A percentile compares a stretch with the other conserved stretches of the same genome.
Evolutionary conservation across 225 moss, liverwort and hornwort genomes (phyloP).

Genomic region (Takakia lepidozioides): DNA sequence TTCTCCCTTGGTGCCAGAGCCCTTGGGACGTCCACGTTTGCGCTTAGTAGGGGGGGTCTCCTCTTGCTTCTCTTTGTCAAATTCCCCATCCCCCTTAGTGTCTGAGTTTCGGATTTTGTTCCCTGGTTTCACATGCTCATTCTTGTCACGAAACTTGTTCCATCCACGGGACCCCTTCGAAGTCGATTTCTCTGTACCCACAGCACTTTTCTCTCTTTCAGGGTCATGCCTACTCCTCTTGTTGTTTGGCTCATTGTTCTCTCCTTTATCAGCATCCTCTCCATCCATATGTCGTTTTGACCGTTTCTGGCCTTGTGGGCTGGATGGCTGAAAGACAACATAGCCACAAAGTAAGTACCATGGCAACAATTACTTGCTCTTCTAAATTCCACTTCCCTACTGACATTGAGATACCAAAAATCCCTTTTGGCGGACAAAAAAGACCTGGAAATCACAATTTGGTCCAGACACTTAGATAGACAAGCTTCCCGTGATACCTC

Average conservation of each 20-base stretch:
- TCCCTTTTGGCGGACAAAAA: no score
- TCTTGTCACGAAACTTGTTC: conserved; percentile 78
- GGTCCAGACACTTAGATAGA: no score
- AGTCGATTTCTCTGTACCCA: conserved; percentile 21
- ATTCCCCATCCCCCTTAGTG: conserved; percentile 32
- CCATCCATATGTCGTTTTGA: conserved; percentile 77
- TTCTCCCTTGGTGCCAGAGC: conserved; percentile 7
- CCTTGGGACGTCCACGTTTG: conserved; percentile 38
- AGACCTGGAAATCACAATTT: no score
- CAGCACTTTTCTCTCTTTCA: conserved; percentile 32
- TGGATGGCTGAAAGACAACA: conserved; percentile 51
- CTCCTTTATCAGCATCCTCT: conserved; percentile 69
- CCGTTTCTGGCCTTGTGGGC: conserved; percentile 77
- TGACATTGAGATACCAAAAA: no score
- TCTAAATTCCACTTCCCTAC: no score
- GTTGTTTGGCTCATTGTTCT: conserved; percentile 51
- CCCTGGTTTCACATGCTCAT: conserved; percentile 39
- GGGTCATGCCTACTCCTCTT: conserved; percentile 66
- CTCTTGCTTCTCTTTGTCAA: not conserved
- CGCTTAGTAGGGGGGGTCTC: conserved; percentile 12
- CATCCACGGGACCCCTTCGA: conserved; percentile 50
- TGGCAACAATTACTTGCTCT: no score
- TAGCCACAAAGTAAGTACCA: not conserved
- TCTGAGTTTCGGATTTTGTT: conserved; percentile 35
- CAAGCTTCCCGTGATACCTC: no score